Evolutionary conservation across 1,284 basidiomycete genomes (phyloP), one percentile per base, ranked within the genome.

Genomic region (Ceratobasidium sp.): DNA sequence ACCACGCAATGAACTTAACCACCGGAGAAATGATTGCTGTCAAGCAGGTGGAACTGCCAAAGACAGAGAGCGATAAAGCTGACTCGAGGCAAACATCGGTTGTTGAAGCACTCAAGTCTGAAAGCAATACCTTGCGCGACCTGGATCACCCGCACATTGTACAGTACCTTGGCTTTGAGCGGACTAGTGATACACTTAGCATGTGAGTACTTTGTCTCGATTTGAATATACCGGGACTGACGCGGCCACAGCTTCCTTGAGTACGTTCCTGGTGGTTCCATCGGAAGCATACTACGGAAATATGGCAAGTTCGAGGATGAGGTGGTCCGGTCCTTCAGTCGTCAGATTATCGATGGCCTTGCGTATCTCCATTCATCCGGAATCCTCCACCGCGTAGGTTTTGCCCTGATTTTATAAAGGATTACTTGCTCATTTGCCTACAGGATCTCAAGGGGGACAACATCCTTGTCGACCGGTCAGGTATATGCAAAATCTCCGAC

Each of bases 11-110:
- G 75, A 99, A 99, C 80, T 94, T 93, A 18, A 97, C 94, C 0
- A 98, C 96, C 0, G 97, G 97, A 72, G 97, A 99, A 81, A 97
- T 98, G 93, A 96, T 99, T 77, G 97, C 97, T 6, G 97, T 99
- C 76, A 99, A 99, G 82, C 97, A 99, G 82, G 97, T 99, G 60
- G 97, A 98, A 81, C 86, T 97, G 72, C 96, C 97, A 0, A 89
- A 89, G 61, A 97, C 95, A 0, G 89, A 90, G 14, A 92, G 91
- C 77, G 97, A 99, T 82, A 92, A 91, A 79, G 91, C 90, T 77
- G 96, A 98, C 79, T 85, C 87, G 28, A 87, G 96, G 16, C 96
- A 98, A 78, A 84, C 89, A 30, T 88, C 87, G 45, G 91, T 97
- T 73, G 93, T 99, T 67, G 92, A 96, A 75, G 96, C 96, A 0